Evolutionary conservation across 768 basidiomycete species (phyloP).

Genomic region (Lactarius sanguifluus): DNA sequence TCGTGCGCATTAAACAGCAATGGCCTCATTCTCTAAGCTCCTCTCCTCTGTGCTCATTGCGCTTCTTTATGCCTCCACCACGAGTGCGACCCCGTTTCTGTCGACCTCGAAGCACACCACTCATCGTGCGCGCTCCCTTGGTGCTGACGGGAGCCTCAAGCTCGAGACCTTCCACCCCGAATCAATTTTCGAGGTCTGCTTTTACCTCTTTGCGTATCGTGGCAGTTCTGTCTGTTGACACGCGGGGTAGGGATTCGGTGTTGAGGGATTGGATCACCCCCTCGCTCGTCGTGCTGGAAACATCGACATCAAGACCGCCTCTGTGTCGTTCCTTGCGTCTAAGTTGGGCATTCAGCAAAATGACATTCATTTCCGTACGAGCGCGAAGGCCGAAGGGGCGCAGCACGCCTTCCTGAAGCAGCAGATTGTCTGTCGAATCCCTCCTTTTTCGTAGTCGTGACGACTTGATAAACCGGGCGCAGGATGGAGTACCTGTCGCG

Average conservation of each 20-base stretch:
- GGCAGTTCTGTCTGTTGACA: background rate
- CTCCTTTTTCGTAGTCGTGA: background rate
- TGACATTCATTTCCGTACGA: conserved; percentile 28
- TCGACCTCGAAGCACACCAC: conserved; percentile 31
- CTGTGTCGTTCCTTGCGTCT: conserved; percentile 32
- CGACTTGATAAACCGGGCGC: background rate
- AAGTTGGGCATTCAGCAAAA: conserved; percentile 29
- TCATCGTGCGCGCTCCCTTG: conserved; percentile 30
- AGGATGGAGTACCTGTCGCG: conserved; percentile 39
- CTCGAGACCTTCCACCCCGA: conserved; percentile 35
- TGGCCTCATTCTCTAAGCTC: conserved; percentile 31
- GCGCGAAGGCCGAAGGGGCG: conserved; percentile 26
- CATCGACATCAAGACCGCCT: conserved; percentile 31
- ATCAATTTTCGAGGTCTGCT: conserved; percentile 33
- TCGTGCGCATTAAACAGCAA: background rate
- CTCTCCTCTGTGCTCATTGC: conserved; percentile 32
- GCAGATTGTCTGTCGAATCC: conserved; percentile 26
- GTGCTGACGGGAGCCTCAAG: conserved; percentile 22
- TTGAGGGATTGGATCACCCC: conserved; percentile 31
- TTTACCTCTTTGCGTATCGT: background rate
- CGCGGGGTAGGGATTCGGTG: conserved; percentile 31
- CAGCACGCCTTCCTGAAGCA: conserved; percentile 32
- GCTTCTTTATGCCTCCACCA: conserved; percentile 29
- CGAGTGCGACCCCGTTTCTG: conserved; percentile 31
- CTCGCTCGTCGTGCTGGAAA: conserved; percentile 30